A percentile compares a stretch with the other conserved stretches of the same genome.
These are phyloP conservation scores for Cyclotella baltica DNA, from an alignment of 108 stramenopile species.

Conservation along the genomic window DNA sequence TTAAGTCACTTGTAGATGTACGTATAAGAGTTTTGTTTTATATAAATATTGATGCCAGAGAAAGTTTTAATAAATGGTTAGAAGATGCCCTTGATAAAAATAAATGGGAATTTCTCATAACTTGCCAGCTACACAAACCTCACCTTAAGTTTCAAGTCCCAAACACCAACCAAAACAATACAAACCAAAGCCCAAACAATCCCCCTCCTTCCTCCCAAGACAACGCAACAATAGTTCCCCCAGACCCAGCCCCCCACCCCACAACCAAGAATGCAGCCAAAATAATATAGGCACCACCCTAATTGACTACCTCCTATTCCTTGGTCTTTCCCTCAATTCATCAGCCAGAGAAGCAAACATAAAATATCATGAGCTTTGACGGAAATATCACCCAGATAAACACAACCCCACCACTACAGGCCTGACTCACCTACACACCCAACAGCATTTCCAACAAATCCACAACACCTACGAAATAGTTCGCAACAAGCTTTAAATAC, in stretches of 20 bases:
- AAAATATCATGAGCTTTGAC: not conserved
- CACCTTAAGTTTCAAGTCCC: not conserved
- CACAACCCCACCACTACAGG: not conserved
- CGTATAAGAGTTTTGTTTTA: no score
- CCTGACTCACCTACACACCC: not conserved
- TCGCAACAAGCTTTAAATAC: not conserved
- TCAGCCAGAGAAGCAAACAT: not conserved
- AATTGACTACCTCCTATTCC: not conserved
- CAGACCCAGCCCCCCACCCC: not conserved
- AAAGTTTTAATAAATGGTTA: not conserved
- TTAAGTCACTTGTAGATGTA: no score
- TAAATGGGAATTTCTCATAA: not conserved
- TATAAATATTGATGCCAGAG: not conserved
- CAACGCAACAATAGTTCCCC: not conserved
- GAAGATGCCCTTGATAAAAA: not conserved
- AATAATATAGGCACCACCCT: not conserved
- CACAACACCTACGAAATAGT: conserved; percentile 1
- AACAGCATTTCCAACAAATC: not conserved
- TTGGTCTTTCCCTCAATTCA: not conserved
- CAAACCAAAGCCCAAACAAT: not conserved
- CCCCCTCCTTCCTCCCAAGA: not conserved
- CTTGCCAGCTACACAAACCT: not conserved
- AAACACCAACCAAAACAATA: not conserved
- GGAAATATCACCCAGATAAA: not conserved
- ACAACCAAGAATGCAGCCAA: not conserved